Evolutionary conservation across 2,329 filamentous ascomycete species (phyloP).

Genomic region (Phaeosphaeriaceae sp.): DNA sequence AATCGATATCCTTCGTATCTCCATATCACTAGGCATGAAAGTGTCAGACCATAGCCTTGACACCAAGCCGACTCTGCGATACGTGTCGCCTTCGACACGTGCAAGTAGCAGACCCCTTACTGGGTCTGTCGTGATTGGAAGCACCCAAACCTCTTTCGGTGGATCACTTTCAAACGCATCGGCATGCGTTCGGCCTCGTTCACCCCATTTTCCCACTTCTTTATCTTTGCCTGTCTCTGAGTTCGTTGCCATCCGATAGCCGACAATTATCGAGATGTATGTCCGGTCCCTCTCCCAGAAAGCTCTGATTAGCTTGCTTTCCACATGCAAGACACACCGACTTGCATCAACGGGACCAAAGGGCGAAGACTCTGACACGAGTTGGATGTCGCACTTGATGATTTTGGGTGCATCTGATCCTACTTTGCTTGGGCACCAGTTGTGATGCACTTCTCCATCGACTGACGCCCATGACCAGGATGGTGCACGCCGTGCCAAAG

Average conservation of each 20-base stretch:
- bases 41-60: constrained; percentile 4
- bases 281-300: constrained; percentile 7
- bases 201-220: neutral
- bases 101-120: constrained; percentile 12
- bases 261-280: neutral
- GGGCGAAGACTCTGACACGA: constrained; percentile 8
- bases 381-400: constrained; percentile 6
- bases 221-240: neutral
- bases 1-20: neutral
- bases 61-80: constrained; percentile 15
- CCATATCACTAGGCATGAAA: neutral
- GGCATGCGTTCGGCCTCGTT: neutral
- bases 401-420: neutral
- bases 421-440: constrained; percentile 6
- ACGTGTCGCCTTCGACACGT: constrained; percentile 2
- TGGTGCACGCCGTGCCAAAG: constrained; percentile 13
- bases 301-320: constrained; percentile 9
- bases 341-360: constrained; percentile 14
- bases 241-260: neutral
- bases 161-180: constrained; percentile 3
- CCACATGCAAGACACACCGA: constrained; percentile 6
- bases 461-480: constrained; percentile 22
- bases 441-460: constrained; percentile 13
- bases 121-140: constrained; percentile 4
- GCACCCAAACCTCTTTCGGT: constrained; percentile 4